These are phyloP conservation scores for Linaria vulgaris DNA, from an alignment of 257 asterid genomes.

Conservation along the genomic window DNA sequence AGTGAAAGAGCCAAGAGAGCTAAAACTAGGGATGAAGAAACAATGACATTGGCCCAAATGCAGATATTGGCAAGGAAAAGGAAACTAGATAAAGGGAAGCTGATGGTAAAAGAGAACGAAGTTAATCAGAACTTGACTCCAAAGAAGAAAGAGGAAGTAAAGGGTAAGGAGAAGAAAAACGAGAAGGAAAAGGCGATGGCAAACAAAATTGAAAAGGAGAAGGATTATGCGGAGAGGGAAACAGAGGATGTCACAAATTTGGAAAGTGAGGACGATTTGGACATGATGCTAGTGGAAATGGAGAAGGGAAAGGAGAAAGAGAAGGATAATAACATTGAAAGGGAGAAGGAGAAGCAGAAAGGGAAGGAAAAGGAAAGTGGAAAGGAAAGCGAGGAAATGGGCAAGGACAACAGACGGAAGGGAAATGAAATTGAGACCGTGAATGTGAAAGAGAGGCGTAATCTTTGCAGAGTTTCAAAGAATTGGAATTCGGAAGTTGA, in stretches of 20 bases:
- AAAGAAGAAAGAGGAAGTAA: conserved; percentile 23
- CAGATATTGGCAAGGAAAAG: conserved; percentile 56
- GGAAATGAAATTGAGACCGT: conserved; percentile 20
- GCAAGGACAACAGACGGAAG: neutral
- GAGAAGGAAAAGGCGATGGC: conserved; percentile 7
- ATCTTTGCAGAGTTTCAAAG: conserved; percentile 29
- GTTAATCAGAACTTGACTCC: conserved; percentile 23
- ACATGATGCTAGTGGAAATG: too few relatives aligned
- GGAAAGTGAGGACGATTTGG: too few relatives aligned
- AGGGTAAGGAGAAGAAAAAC: conserved; percentile 11
- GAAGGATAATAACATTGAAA: conserved; percentile 8
- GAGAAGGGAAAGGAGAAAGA: conserved; percentile 17
- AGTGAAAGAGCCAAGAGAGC: conserved; percentile 29
- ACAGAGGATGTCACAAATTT: neutral
- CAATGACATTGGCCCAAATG: conserved; percentile 82
- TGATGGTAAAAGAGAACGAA: conserved; percentile 19
- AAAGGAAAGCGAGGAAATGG: conserved; percentile 14
- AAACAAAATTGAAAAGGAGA: conserved; percentile 5
- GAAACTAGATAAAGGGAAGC: conserved; percentile 32
- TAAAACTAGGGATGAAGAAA: conserved; percentile 55
- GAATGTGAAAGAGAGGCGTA: conserved; percentile 23
- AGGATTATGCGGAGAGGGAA: conserved; percentile 19
- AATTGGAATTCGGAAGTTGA: conserved; percentile 22
- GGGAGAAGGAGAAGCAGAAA: neutral
- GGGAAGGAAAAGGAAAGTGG: conserved; percentile 14